Evolutionary conservation across 352 stramenopile genomes (phyloP), one percentile per base, ranked within the genome.

Genomic region (Globisporangium megalacanthum): DNA sequence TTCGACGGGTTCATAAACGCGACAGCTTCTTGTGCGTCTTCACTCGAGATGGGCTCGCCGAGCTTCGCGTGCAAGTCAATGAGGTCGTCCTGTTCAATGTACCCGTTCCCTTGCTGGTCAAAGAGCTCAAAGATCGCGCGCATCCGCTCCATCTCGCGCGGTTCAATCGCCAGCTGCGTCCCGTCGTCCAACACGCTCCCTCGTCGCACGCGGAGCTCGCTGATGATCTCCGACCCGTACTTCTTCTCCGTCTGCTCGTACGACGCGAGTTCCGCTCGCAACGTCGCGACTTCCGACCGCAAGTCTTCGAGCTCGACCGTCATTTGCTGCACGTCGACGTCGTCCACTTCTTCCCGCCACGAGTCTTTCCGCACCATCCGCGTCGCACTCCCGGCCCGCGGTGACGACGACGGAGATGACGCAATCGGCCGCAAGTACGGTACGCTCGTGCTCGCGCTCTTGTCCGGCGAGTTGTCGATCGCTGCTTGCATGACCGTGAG

Each of bases 91-190:
- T 86, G 79, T 19, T 70, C 77, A 56, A 93, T 91, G 70, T 80
- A 89, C 19, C 83, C 83, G 59, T 89, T 85, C 64, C 75, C 74
- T 63, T 93, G 79, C 58, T 83, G 69, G 61, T 93, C 83, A 52
- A 93, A 93, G 35, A 93, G 76, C 53, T 83, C 76, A 50, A 91
- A 93, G 67, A 93, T 91, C 25, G 73, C 75, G 42, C 83, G 83
- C 83, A 93, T 93, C 54, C 83, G 83, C 64, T 93, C 83, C 77
- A 93, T 88, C 66, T 93, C 83, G 14, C 74, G 73, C 6, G 81
- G 83, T 52, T 93, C 79, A 54, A 93, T 84, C 59, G 76, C 87
- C 31, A 93, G 64, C 56, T 88, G 68, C 39, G 83, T 93, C 36
- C 83, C 83, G 47, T 93, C 83, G 52, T 91, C 83, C 49, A 93